phyloP scores from a whole-genome alignment of 148 eudicot genomes.

The Rhododendron mucronatum region DNA sequence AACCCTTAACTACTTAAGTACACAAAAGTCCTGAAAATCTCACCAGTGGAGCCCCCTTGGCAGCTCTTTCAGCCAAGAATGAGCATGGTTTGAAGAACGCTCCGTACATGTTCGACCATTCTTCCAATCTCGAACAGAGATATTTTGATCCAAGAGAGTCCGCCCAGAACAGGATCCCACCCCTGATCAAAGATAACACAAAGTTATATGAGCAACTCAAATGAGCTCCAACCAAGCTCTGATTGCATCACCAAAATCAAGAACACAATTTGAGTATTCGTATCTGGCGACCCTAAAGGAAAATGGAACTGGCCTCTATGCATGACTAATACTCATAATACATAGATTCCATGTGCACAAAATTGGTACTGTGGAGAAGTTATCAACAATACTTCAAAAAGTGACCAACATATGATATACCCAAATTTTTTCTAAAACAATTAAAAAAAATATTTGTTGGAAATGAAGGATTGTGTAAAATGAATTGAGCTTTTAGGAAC shows the following conservation, averaged over 20 bases:
- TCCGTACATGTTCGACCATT: constrained; percentile 78
- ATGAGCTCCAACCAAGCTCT: neutral
- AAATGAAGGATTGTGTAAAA: neutral
- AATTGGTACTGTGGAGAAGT: neutral
- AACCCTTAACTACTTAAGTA: neutral
- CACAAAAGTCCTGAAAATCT: constrained; percentile 17
- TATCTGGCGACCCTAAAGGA: neutral
- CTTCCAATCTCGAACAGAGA: constrained; percentile 65
- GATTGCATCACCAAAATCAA: neutral
- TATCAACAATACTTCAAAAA: neutral
- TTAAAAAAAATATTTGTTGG: neutral
- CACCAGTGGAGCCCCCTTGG: constrained; percentile 76
- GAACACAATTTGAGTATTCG: neutral
- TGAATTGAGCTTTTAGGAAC: neutral
- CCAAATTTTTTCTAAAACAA: neutral
- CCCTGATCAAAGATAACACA: constrained; percentile 38
- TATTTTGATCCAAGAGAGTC: constrained; percentile 86
- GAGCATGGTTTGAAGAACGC: constrained; percentile 84
- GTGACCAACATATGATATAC: neutral
- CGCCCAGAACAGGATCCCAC: constrained; percentile 90
- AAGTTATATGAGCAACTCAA: neutral
- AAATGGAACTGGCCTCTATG: neutral
- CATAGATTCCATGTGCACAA: neutral
- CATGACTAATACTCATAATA: neutral
- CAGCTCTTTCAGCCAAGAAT: constrained; percentile 80